Conservation (phyloP, 2,329 filamentous ascomycete species). For the Penicillium sp. region DNA sequence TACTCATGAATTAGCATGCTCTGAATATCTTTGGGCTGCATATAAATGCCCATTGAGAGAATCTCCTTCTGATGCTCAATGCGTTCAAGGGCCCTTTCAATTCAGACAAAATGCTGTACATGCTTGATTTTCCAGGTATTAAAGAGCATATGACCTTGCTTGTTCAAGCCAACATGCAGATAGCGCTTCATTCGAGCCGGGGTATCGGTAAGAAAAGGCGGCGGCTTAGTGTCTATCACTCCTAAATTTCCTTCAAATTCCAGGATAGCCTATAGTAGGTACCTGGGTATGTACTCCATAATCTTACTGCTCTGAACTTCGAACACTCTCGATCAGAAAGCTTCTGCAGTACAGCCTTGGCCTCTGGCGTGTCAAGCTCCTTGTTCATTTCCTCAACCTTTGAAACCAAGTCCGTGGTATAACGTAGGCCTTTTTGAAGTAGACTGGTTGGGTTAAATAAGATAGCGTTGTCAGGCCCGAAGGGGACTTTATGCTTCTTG, state of each 20-base stretch:
- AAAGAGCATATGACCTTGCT: too few relatives aligned
- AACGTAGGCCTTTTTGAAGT: neutral
- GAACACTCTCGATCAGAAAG: neutral
- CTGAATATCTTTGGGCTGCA: neutral
- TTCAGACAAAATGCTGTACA: too few relatives aligned
- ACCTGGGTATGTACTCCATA: too few relatives aligned
- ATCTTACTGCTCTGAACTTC: too few relatives aligned
- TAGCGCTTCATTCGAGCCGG: too few relatives aligned
- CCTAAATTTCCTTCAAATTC: too few relatives aligned
- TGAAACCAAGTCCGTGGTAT: neutral
- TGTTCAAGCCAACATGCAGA: too few relatives aligned
- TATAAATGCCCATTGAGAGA: neutral
- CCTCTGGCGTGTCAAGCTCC: neutral
- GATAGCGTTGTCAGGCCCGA: neutral
- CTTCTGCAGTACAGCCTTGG: neutral
- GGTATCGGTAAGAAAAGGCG: too few relatives aligned
- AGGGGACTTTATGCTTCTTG: neutral
- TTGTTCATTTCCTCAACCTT: neutral
- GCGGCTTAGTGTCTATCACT: too few relatives aligned
- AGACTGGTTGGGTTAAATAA: neutral
- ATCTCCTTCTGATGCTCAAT: neutral
- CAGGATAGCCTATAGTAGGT: too few relatives aligned
- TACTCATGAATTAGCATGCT: neutral
- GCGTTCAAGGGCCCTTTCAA: too few relatives aligned
- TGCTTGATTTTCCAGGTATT: too few relatives aligned